Evolutionary conservation across 768 basidiomycete species (phyloP), one percentile per base, ranked within the genome.

Genomic region (Tricholomella constricta): DNA sequence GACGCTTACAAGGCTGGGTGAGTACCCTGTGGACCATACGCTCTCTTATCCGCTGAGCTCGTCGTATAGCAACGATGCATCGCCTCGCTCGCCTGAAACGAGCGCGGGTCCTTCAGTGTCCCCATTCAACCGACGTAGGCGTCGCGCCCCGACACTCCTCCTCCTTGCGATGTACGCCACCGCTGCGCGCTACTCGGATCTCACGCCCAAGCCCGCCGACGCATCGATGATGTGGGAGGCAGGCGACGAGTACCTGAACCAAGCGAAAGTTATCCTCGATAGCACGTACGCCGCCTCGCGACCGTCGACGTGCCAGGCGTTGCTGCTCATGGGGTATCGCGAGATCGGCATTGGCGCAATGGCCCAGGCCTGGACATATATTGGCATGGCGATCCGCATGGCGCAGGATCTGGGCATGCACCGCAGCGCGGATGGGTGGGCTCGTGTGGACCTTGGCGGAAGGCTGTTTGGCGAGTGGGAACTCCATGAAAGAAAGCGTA

Each of bases 301-400:
- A 15, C 78, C 89, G 5, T 81, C 83, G 10, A 93, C 89, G 0
- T 86, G 86, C 42, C 91, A 93, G 64, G 84, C 91, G 5, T 70
- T 94, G 17, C 76, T 95, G 9, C 77, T 95, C 9, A 79, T 94
- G 72, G 88, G 87, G 6, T 94, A 89, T 64, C 79, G 92, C 7
- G 91, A 95, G 69, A 80, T 92, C 36, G 93, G 93, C 2, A 89
- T 93, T 53, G 93, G 90, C 40, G 84, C 89, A 15, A 95, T 94
- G 91, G 86, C 88, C 7, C 83, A 88, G 67, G 86, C 89, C 27
- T 95, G 92, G 93, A 79, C 85, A 9, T 91, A 88, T 63, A 80
- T 85, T 17, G 91, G 92, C 10, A 89, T 91, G 87, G 91, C 88
- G 0, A 85, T 94, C 32, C 80, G 93, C n/a, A 93, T 94, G 91